Percentiles rank a stretch among this genome's conserved stretches.
These are phyloP conservation scores for Podaxis mareebaensis DNA, from an alignment of 768 basidiomycete genomes.

Conservation along the genomic window DNA sequence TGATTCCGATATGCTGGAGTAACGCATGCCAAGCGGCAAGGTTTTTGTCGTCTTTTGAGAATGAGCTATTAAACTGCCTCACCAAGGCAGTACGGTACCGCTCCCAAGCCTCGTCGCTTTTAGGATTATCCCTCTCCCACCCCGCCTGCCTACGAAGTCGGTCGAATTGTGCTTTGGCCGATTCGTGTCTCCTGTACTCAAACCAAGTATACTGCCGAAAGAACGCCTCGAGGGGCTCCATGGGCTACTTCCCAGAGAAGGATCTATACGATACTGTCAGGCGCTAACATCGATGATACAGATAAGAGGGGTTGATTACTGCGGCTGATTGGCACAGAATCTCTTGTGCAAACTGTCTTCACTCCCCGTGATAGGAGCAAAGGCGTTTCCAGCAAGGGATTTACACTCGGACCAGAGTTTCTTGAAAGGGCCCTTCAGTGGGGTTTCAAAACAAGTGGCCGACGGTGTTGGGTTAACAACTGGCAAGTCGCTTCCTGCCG, in stretches of 20 bases:
- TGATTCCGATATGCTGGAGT: neutral
- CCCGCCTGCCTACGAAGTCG: slow-evolving; percentile 22
- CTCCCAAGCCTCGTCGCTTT: slow-evolving; percentile 17
- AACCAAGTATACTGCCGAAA: neutral
- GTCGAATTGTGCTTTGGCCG: slow-evolving; percentile 23
- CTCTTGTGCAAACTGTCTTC: neutral
- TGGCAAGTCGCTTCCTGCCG: neutral
- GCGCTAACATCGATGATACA: too few species aligned
- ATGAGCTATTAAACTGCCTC: slow-evolving; percentile 29
- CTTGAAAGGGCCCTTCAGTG: neutral
- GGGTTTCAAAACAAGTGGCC: neutral
- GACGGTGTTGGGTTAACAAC: neutral
- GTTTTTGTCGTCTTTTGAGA: neutral
- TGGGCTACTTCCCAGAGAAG: neutral
- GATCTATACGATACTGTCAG: neutral
- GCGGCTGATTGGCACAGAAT: neutral
- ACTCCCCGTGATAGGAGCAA: neutral
- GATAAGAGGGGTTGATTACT: neutral
- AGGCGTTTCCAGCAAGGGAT: neutral
- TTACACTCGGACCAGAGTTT: neutral
- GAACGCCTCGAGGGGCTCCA: neutral
- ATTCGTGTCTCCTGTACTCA: neutral
- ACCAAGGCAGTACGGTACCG: slow-evolving; percentile 31
- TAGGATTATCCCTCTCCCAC: slow-evolving; percentile 18
- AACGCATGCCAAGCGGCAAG: slow-evolving; percentile 13